Evolutionary conservation across 192 early-diverging fungal genomes (phyloP).

Genomic region (Funneliformis geosporum): DNA sequence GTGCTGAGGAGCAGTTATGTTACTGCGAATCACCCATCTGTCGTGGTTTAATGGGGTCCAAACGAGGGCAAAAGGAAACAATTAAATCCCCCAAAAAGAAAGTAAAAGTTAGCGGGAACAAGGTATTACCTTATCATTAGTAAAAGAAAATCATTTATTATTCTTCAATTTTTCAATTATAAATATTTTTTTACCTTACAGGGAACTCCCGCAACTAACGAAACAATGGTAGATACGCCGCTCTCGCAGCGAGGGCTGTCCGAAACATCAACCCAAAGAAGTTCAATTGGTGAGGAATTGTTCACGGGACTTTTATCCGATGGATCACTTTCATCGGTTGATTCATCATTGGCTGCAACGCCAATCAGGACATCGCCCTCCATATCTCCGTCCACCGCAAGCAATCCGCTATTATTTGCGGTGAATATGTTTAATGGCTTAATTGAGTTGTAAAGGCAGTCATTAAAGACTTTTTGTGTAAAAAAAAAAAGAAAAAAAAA

Average conservation of each 20-base stretch:
- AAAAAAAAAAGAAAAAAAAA: too few species aligned
- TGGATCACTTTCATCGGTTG: neutral
- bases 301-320: neutral
- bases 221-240: neutral
- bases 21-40: slow-evolving; percentile 69
- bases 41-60: slow-evolving; percentile 60
- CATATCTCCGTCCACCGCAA: neutral
- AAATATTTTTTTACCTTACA: neutral
- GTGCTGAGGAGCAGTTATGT: slow-evolving; percentile 65
- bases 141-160: neutral
- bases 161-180: neutral
- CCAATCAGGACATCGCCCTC: neutral
- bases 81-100: neutral
- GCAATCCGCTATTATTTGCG: neutral
- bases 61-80: neutral
- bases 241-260: neutral
- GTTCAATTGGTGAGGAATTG: neutral
- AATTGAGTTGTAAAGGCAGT: neutral
- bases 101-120: neutral
- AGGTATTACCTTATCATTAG: too few species aligned
- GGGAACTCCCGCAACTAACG: neutral
- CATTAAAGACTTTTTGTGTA: too few species aligned
- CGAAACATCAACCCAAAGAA: neutral
- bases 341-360: neutral
- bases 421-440: neutral